Evolutionary conservation across 2,329 filamentous ascomycete species (phyloP).

Genomic region (Whalleya microplaca): DNA sequence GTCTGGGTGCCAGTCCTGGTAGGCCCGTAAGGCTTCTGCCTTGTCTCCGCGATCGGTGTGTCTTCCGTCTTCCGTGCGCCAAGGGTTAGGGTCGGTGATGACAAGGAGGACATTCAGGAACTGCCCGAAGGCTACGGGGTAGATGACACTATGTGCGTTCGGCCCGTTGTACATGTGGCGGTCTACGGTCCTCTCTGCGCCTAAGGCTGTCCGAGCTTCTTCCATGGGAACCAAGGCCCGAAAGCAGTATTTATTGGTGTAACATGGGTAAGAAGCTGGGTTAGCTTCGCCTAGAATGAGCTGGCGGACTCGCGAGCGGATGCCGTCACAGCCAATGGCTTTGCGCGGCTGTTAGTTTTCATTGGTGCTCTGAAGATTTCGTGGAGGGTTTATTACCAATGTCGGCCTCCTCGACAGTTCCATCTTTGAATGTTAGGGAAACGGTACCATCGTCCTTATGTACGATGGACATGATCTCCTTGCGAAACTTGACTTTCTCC

Average conservation of each 20-base stretch:
- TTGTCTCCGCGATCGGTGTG: slow-evolving; percentile 43
- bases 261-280: slow-evolving; percentile 50
- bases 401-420: slow-evolving; percentile 35
- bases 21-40: slow-evolving; percentile 45
- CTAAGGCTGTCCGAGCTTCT: slow-evolving; percentile 51
- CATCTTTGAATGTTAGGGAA: slow-evolving; percentile 38
- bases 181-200: slow-evolving; percentile 51
- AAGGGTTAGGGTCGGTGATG: slow-evolving; percentile 43
- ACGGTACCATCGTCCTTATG: slow-evolving; percentile 29
- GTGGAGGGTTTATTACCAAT: slow-evolving; percentile 30
- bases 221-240: slow-evolving; percentile 64
- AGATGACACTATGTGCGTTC: slow-evolving; percentile 61
- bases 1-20: slow-evolving; percentile 45
- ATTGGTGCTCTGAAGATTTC: not conserved
- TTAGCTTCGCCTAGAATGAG: slow-evolving; percentile 53
- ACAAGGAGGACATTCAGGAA: slow-evolving; percentile 62
- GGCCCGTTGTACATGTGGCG: slow-evolving; percentile 61
- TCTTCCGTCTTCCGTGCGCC: slow-evolving; percentile 35
- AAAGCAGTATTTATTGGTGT: slow-evolving; percentile 64
- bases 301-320: slow-evolving; percentile 59
- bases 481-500: slow-evolving; percentile 38
- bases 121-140: slow-evolving; percentile 60
- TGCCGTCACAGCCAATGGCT: slow-evolving; percentile 67
- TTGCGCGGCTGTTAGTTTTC: slow-evolving; percentile 3
- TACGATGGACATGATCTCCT: slow-evolving; percentile 38